A percentile compares a stretch with the other conserved stretches of the same genome.
These are phyloP conservation scores for Suillus placidus DNA, from an alignment of 768 basidiomycete genomes.

Conservation along the genomic window DNA sequence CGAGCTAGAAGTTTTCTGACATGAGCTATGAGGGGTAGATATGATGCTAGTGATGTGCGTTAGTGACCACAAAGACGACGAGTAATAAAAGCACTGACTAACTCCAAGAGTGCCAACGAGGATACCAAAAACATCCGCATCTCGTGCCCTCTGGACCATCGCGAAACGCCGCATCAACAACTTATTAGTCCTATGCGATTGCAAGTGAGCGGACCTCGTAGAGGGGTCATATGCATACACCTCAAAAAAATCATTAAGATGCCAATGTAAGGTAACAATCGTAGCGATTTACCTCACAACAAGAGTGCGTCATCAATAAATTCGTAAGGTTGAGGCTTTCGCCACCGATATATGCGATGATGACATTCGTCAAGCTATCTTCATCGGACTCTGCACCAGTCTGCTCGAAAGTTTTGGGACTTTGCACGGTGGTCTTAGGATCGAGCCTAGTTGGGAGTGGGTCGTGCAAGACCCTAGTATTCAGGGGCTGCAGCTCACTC, in stretches of 20 bases:
- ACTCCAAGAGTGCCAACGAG: conserved; percentile 94
- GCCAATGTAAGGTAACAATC: background rate
- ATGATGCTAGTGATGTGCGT: conserved; percentile 56
- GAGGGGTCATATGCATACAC: conserved; percentile 77
- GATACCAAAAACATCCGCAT: conserved; percentile 94
- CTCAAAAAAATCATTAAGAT: conserved; percentile 40
- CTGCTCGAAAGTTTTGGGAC: background rate
- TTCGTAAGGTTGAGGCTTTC: conserved; percentile 85
- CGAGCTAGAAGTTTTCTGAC: conserved; percentile 70
- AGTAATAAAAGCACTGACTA: conserved; percentile 45
- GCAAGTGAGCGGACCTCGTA: conserved; percentile 47
- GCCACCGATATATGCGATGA: conserved; percentile 68
- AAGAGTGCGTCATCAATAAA: conserved; percentile 79
- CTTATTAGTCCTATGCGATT: conserved; percentile 73
- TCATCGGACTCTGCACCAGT: conserved; percentile 7
- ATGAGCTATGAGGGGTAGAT: conserved; percentile 81
- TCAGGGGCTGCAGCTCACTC: background rate
- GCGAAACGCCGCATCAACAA: conserved; percentile 91
- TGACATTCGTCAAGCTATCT: background rate
- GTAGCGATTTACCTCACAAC: conserved; percentile 50
- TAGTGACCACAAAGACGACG: background rate
- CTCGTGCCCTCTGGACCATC: conserved; percentile 81
- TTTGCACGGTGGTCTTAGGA: conserved; percentile 8
- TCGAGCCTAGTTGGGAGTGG: conserved; percentile 33
- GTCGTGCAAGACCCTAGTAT: conserved; percentile 39